Base-by-base conservation (phyloP, 768 basidiomycete species). In the Lactifluus echinatus region DNA sequence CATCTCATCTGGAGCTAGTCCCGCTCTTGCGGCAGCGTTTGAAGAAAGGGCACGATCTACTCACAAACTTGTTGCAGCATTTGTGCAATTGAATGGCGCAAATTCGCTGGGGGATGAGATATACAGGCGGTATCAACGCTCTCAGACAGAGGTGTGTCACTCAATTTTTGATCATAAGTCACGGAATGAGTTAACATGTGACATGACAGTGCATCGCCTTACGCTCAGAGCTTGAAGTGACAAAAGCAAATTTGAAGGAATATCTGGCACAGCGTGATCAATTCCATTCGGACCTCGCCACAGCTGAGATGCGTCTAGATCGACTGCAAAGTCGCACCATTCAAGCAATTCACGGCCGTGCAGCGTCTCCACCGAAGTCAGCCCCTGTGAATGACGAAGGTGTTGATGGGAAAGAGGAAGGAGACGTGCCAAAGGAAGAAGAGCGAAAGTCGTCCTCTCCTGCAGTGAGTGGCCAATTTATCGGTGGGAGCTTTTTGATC, bases 391-490 rank as follows among this genome's bases (percentile, higher is more conserved):
- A 60, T 36, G 42, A 50, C 0, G 57, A 59, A 29, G 56, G 56
- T 12, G 46, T 34, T 23, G 57, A 50, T 8, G 46, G 33, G 40
- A 48, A 44, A 24, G 64, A 64, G 55, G 67, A 73, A 40, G 68
- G 64, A 24, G 65, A 67, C 6, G 50, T 61, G 39, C 49, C 60
- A 40, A 71, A 68, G 48, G 59, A 71, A 69, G 79, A 79, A 75
- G 78, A 75, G 71, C 70, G 75, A 62, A 73, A 74, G 71, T 76
- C 78, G 71, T 80, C 78, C 73, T 79, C 83, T 76, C 81, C 84
- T 70, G 77, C 74, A 75, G 87, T 87, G 79, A 81, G 87, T 85
- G 77, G 76, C 74, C 76, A 73, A 72, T 77, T 74, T 74, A 78
- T 75, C 79, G 80, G 82, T 83, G 82, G 80, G 82, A 80, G 75